Evolutionary conservation across 2,329 filamentous ascomycete species (phyloP), one percentile per base, ranked within the genome.

Genomic region (Aspergillaceae sp.): DNA sequence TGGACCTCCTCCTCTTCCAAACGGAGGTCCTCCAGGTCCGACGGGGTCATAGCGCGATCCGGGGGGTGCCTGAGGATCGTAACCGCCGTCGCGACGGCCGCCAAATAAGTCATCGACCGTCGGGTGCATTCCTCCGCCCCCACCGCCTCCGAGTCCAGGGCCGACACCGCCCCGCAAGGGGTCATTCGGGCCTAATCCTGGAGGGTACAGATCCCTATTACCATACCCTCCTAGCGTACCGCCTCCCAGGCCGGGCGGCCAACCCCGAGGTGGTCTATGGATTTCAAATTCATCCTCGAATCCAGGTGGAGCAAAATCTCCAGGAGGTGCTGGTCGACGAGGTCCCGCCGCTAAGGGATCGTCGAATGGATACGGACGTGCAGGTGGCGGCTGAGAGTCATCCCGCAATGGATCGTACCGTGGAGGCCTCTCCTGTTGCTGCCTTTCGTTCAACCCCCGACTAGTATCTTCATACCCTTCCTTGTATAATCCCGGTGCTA

Each of bases 261-360:
- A 64, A 40, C 75, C 73, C 7, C 82, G 77, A 2, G 78, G 75
- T 0, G 82, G 86, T 1, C 82, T 75, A 50, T 86, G 82, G 49
- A 96, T 76, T 51, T 96, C 87, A 58, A 88, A 84, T 60, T 96
- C 89, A 62, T 98, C 91, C 54, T 97, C 92, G 54, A 97, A 97
- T 19, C 80, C 87, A 0, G 92, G 92, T 0, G 91, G 90, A 0
- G 84, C 80, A 54, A 94, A 89, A 54, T 90, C 86, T 7, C 75
- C 82, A 0, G 77, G 69, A 0, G 90, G 89, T 10, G 81, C 61
- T 1, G 86, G 86, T 19, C 74, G 74, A 37, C 78, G 81, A 9
- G 78, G 77, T 1, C 61, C 68, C 11, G 72, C 76, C 7, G 76
- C 80, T 33, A 86, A 75, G n/a, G 79, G 82, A 58, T 84, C 83